Base-by-base conservation (phyloP, 805 yeast species). In the Pichia eremophila region DNA sequence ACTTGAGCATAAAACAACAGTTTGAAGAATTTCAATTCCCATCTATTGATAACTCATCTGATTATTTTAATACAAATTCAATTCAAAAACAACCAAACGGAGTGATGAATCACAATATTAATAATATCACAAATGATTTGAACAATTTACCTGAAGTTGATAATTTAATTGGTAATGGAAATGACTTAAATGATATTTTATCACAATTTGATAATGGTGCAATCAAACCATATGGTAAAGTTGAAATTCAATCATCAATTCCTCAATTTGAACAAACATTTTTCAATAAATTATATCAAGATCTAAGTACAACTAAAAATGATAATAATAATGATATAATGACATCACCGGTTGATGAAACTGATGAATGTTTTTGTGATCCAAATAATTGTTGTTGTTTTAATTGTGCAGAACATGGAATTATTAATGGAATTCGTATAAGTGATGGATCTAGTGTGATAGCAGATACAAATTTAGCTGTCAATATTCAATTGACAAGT, bases 371-470 rank as follows among this genome's bases (percentile, higher is more conserved):
- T 43, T 52, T 53, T 28, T 66, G 71, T 50, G 43, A 55, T 5
- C 56, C 60, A 5, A 64, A 63, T 22, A 62, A 60, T 32, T 66
- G 71, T 47, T 58, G 54, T 15, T 66, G 71, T 46, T 63, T 55
- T 40, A 59, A 64, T 43, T 66, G 70, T 56, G 64, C 56, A 14
- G 35, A 51, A 9, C 70, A 66, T 51, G 67, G 67, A 2, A 65
- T 65, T 6, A 53, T 53, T 1, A 50, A 61, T 39, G 70, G 69
- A 10, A 45, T 64, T 4, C 50, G 67, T 27, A 10, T 59, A 5
- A 40, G 53, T 2, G 66, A 62, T 49, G 67, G 66, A n/a, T 51
- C 52, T 2, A 36, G 52, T 10, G 64, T 62, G 9, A 46, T 55
- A 6, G 44, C 36, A 8, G 34, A 27, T 39, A 29, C 17, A n/a